Conservation (phyloP, 176 grass and related monocot species). For the Aegilops longissima region DNA sequence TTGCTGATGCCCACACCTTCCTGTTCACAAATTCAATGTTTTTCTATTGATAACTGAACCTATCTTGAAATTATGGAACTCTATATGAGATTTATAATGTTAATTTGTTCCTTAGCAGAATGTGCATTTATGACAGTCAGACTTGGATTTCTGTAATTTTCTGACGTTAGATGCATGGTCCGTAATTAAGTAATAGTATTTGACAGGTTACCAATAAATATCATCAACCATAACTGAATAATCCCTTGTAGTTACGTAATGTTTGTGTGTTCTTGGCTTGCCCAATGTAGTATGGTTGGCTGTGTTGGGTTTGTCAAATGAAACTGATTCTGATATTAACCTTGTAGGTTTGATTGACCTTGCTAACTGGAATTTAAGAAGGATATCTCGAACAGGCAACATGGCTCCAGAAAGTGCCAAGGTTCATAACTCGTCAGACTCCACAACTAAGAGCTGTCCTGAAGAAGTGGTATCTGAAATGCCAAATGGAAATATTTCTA, state of each 20-base stretch:
- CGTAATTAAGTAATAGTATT: background rate
- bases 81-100: background rate
- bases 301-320: background rate
- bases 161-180: background rate
- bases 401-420: constrained; percentile 17
- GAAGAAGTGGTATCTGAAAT: constrained; percentile 22
- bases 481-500: constrained; percentile 35
- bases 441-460: constrained; percentile 10
- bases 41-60: background rate
- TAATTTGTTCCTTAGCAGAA: background rate
- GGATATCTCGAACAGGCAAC: constrained; percentile 37
- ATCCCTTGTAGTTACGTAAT: background rate
- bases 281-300: background rate
- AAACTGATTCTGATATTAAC: constrained; percentile 12
- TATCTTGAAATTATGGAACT: background rate
- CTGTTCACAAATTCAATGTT: background rate
- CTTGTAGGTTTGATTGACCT: constrained; percentile 75
- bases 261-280: background rate
- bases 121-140: background rate
- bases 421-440: constrained; percentile 21
- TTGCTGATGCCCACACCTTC: background rate
- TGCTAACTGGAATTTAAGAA: constrained; percentile 81
- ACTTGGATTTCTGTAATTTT: background rate
- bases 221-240: background rate
- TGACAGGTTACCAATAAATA: background rate